Evolutionary conservation across 352 stramenopile species (phyloP).

Genomic region (Phytophthora megakarya): DNA sequence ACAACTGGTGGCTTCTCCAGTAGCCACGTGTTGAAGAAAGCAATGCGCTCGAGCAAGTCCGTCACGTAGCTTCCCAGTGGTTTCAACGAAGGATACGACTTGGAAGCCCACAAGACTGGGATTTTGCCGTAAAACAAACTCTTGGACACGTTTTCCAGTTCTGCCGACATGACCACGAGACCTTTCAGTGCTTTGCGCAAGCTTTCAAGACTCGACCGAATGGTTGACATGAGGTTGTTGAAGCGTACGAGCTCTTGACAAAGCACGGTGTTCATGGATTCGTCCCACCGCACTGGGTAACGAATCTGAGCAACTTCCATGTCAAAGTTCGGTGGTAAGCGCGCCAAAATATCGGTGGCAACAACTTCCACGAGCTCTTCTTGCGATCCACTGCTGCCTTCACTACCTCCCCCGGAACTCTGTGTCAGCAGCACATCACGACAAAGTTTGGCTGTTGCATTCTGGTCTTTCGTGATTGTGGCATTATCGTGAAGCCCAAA

Average conservation of each 20-base stretch:
- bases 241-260: slow-evolving; percentile 95
- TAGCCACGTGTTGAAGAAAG: slow-evolving; percentile 92
- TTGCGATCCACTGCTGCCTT: slow-evolving; percentile 71
- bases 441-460: slow-evolving; percentile 94
- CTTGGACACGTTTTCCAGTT: slow-evolving; percentile 93
- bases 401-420: slow-evolving; percentile 69
- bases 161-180: slow-evolving; percentile 93
- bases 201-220: slow-evolving; percentile 84
- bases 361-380: slow-evolving; percentile 90
- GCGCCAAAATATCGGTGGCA: slow-evolving; percentile 84
- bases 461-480: slow-evolving; percentile 95
- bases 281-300: slow-evolving; percentile 92
- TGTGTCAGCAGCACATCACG: slow-evolving; percentile 92
- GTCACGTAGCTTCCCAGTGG: slow-evolving; percentile 90
- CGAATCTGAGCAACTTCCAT: slow-evolving; percentile 93
- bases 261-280: slow-evolving; percentile 94
- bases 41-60: slow-evolving; percentile 91
- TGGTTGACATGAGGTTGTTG: slow-evolving; percentile 92
- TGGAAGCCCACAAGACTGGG: slow-evolving; percentile 86
- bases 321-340: slow-evolving; percentile 92
- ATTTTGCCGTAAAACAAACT: slow-evolving; percentile 94
- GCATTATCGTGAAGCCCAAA: slow-evolving; percentile 95
- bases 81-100: slow-evolving; percentile 94
- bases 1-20: slow-evolving; percentile 85
- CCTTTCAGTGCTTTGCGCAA: slow-evolving; percentile 92